Evolutionary conservation across 2,329 filamentous ascomycete genomes (phyloP).

Genomic region (Neonectria punicea): DNA sequence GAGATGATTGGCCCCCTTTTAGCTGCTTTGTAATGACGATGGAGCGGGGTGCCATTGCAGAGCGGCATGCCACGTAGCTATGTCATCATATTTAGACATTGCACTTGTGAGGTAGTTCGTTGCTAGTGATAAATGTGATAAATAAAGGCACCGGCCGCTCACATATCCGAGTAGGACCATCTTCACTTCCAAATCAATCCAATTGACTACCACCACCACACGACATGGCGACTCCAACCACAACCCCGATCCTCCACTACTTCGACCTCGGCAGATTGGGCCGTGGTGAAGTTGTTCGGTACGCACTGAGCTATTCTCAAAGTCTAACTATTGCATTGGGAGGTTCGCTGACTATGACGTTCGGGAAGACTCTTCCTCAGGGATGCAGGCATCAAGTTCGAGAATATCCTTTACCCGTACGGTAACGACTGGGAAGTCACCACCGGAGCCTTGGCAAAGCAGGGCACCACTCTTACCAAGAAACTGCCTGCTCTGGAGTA

Average conservation of each 20-base stretch:
- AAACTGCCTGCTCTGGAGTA: constrained; percentile 50
- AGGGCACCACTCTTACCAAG: constrained; percentile 45
- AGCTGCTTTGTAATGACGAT: neutral
- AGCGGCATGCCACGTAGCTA: neutral
- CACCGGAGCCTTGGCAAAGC: constrained; percentile 42
- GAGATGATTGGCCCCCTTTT: neutral
- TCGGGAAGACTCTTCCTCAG: constrained; percentile 30
- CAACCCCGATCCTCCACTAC: constrained; percentile 38
- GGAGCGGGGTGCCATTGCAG: neutral
- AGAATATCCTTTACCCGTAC: constrained; percentile 33
- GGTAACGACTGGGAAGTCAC: constrained; percentile 26
- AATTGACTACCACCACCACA: neutral
- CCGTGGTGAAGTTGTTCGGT: constrained; percentile 44
- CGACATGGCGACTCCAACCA: constrained; percentile 9
- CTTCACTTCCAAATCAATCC: neutral
- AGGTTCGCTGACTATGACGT: neutral
- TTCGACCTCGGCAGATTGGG: constrained; percentile 41
- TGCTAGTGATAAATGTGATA: neutral
- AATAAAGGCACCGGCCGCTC: neutral
- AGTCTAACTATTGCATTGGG: neutral
- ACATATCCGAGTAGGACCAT: too few relatives aligned
- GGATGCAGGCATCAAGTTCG: constrained; percentile 30
- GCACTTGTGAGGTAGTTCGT: neutral
- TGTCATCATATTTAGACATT: neutral
- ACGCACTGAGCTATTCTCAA: neutral